phyloP scores from a whole-genome alignment of 1,284 basidiomycete species.

The Trichosporon sp. region DNA sequence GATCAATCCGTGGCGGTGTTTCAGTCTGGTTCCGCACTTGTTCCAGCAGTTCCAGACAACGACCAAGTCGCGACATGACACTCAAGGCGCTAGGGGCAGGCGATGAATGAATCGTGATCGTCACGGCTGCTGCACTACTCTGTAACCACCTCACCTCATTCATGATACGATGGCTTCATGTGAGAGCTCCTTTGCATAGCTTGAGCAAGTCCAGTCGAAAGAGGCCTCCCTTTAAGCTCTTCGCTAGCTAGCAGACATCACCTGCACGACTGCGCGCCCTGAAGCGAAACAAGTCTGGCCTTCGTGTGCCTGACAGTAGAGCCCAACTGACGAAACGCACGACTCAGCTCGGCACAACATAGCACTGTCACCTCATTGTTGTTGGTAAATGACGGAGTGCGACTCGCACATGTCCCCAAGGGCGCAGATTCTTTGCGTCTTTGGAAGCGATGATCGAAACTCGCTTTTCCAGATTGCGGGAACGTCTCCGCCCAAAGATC shows the following conservation, averaged over 20 bases:
- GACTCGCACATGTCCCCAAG: not conserved
- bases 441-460: no score
- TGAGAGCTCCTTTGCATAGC: no score
- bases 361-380: not conserved
- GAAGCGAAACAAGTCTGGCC: not conserved
- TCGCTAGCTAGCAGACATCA: not conserved
- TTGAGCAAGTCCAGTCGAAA: no score
- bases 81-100: not conserved
- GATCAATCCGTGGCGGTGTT: not conserved
- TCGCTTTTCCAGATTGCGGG: no score
- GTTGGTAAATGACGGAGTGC: not conserved
- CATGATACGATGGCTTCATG: not conserved
- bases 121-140: not conserved
- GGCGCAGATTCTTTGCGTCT: no score
- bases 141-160: not conserved
- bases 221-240: no score
- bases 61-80: not conserved
- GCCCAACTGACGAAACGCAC: not conserved
- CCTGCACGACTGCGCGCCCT: not conserved
- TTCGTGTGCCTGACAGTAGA: not conserved
- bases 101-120: not conserved
- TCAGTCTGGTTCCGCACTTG: not conserved
- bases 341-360: not conserved
- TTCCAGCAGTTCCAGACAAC: no score
- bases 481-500: no score